These are phyloP conservation scores for Pestalotiopsis sp. DNA, from an alignment of 2,329 filamentous ascomycete species.

Conservation along the genomic window DNA sequence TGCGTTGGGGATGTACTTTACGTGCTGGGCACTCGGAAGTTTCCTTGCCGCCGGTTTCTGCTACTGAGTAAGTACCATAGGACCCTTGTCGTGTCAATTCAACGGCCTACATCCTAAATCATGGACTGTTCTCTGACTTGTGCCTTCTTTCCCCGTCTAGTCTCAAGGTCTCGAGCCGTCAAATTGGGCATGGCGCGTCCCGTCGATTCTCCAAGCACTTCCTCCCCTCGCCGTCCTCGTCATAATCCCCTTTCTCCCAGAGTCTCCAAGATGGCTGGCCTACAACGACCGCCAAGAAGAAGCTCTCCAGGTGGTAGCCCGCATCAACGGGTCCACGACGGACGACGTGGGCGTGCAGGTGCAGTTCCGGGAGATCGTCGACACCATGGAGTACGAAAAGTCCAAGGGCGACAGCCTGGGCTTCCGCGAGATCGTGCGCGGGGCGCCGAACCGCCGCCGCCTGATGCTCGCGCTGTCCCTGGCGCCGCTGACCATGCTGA, in stretches of 20 bases:
- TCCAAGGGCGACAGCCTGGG: not conserved
- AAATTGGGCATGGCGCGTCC: constrained; percentile 38
- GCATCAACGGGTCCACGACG: constrained; percentile 43
- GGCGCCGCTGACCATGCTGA: constrained; percentile 31
- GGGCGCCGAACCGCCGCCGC: constrained; percentile 27
- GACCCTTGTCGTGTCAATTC: not conserved
- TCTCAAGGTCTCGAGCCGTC: constrained; percentile 26
- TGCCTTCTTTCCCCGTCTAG: constrained; percentile 32
- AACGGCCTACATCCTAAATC: not conserved
- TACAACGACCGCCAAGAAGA: constrained; percentile 31
- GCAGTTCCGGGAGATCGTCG: constrained; percentile 48
- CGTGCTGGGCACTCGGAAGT: not conserved
- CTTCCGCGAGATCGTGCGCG: constrained; percentile 37
- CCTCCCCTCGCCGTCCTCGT: constrained; percentile 25
- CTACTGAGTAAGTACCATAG: not conserved
- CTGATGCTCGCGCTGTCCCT: not conserved
- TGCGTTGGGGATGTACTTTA: constrained; percentile 6
- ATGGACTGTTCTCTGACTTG: constrained; percentile 16
- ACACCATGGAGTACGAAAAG: constrained; percentile 35
- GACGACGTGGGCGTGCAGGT: constrained; percentile 38
- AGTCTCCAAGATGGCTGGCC: constrained; percentile 36
- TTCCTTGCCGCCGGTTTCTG: not conserved
- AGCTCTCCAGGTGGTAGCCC: constrained; percentile 39
- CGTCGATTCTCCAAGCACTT: constrained; percentile 35
- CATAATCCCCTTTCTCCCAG: constrained; percentile 17